Base-by-base conservation (phyloP, 2,329 filamentous ascomycete species). In the Pseudocercospora crystallina region DNA sequence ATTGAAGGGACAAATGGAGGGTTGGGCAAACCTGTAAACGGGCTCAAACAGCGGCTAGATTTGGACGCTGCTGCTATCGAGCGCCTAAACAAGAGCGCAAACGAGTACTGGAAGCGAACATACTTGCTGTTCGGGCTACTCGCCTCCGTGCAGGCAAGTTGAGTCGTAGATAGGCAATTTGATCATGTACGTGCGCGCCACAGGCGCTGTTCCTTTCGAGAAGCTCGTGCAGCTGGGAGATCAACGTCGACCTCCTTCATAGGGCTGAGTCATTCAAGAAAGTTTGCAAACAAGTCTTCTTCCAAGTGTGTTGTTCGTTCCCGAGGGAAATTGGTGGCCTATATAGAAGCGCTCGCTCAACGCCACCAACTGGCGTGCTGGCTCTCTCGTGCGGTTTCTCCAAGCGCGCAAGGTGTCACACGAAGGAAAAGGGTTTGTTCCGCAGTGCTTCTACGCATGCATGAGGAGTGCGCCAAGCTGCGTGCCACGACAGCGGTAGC, bases 81-180 rank as follows among this genome's bases (percentile, higher is more conserved):
- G 55, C 69, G 74, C 37, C 69, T 95, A 33, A 70, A 66, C 59
- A 87, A 85, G 69, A 74, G 78, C 12, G 82, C 89, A 5, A 75
- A 78, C 39, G 89, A 91, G 44, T 95, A 94, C 69, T 94, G 89
- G 83, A 89, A 86, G 73, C 83, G 87, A 63, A 94, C 88, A 9
- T 85, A 81, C 67, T 70, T 96, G 56, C 70, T 96, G 20, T 96
- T 96, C 71, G 90, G 87, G 2, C 73, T 95, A 49, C 71, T 96
- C 57, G 78, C 77, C 17, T 46, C 47, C 8, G 49, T 33, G 39
- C 43, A 53, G 36, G 42, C 42, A 38, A 43, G 41, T 40, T 43
- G 44, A 48, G 36, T 43, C 39, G 41, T 33, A 43, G 32, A 47
- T 26, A 43, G 29, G 11, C 30, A 32, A 5, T 26, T 26, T 26